Conservation (phyloP, 352 stramenopile species). For the Sclerospora graminicola region DNA sequence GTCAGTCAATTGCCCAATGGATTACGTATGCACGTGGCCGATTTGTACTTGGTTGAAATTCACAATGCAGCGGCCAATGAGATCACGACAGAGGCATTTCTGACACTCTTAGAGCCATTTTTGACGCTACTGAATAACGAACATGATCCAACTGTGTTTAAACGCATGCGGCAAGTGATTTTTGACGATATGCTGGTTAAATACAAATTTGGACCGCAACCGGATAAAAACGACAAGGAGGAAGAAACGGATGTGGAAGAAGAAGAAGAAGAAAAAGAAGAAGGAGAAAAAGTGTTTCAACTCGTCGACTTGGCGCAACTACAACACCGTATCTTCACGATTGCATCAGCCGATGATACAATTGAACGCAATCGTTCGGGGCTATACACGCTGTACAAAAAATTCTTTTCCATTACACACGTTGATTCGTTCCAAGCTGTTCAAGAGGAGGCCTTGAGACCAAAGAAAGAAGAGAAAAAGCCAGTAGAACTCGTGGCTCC, state of each 20-base stretch:
- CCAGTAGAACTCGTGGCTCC: conserved; percentile 15
- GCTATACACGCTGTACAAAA: conserved; percentile 71
- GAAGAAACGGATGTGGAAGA: conserved; percentile 33
- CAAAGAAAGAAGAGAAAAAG: conserved; percentile 34
- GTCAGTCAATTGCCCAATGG: conserved; percentile 76
- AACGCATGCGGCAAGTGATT: conserved; percentile 66
- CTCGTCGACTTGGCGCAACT: conserved; percentile 48
- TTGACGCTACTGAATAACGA: conserved; percentile 67
- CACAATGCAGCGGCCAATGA: conserved; percentile 38
- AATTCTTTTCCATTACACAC: conserved; percentile 61
- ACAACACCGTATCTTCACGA: conserved; percentile 72
- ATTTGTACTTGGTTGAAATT: conserved; percentile 65
- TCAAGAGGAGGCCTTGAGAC: conserved; percentile 27
- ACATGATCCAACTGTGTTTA: conserved; percentile 75
- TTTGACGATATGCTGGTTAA: conserved; percentile 55
- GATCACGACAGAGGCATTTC: conserved; percentile 46
- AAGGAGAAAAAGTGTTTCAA: conserved; percentile 49
- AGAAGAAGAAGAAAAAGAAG: conserved; percentile 46
- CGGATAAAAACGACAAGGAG: conserved; percentile 28
- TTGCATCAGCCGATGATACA: conserved; percentile 67
- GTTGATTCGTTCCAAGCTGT: conserved; percentile 62
- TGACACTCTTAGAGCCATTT: conserved; percentile 73
- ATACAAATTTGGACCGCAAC: conserved; percentile 57
- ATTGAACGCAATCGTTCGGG: conserved; percentile 66
- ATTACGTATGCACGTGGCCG: conserved; percentile 64